phyloP scores from a whole-genome alignment of 306 rosid genomes.

The Inga leiocalycina region DNA sequence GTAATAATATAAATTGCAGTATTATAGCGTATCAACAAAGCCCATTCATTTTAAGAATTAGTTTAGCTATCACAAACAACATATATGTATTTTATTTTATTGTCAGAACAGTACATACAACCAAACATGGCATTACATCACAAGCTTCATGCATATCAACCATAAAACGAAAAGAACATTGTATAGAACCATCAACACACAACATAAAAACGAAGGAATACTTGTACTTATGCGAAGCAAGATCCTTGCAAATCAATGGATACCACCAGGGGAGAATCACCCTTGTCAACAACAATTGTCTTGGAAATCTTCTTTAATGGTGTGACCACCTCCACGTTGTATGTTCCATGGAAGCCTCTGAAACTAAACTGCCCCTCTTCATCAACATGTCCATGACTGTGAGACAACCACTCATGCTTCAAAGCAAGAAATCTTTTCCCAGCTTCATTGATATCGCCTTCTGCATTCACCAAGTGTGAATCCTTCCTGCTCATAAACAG shows the following conservation, averaged over 20 bases:
- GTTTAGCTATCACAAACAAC: slow-evolving; percentile 1
- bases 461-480: slow-evolving; percentile 83
- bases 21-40: too few species aligned
- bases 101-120: not conserved
- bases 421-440: slow-evolving; percentile 70
- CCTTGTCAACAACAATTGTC: slow-evolving; percentile 83
- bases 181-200: slow-evolving; percentile 23
- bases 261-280: slow-evolving; percentile 57
- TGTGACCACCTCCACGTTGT: slow-evolving; percentile 60
- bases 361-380: slow-evolving; percentile 64
- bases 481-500: slow-evolving; percentile 82
- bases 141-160: not conserved
- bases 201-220: slow-evolving; percentile 10
- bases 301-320: slow-evolving; percentile 47
- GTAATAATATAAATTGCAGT: too few species aligned
- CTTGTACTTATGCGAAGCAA: not conserved
- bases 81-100: slow-evolving; percentile 27
- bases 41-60: not conserved
- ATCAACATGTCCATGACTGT: slow-evolving; percentile 61
- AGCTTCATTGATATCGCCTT: slow-evolving; percentile 89
- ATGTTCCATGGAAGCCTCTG: slow-evolving; percentile 84
- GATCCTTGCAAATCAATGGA: slow-evolving; percentile 51
- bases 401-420: slow-evolving; percentile 83
- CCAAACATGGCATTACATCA: slow-evolving; percentile 6
- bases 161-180: not conserved